Evolutionary conservation across 1,284 basidiomycete genomes (phyloP).

Genomic region (Apiotrichum montevideense): DNA sequence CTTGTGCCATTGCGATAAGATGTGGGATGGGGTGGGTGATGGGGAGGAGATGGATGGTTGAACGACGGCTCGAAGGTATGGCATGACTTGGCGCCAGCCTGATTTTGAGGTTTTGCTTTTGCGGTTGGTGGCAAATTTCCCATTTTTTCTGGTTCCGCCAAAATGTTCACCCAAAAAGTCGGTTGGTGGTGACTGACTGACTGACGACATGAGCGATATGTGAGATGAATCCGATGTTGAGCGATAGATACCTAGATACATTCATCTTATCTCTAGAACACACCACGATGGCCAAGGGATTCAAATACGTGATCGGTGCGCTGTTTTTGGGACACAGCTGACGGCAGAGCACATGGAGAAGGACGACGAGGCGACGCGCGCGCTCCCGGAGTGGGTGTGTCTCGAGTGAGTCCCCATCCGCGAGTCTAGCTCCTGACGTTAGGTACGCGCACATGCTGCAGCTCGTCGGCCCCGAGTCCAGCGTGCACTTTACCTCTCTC

Average conservation of each 20-base stretch:
- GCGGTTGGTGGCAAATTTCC: not conserved
- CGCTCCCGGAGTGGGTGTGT: slow-evolving; percentile 75
- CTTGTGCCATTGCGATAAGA: slow-evolving; percentile 45
- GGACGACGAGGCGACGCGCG: slow-evolving; percentile 65
- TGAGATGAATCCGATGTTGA: too few relatives aligned
- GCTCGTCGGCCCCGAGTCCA: slow-evolving; percentile 60
- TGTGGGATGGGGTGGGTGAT: not conserved
- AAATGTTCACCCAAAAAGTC: not conserved
- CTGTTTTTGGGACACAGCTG: not conserved
- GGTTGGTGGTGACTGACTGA: too few relatives aligned
- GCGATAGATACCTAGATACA: too few relatives aligned
- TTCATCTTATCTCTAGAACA: too few relatives aligned
- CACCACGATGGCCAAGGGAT: slow-evolving; percentile 16
- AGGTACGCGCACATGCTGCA: slow-evolving; percentile 64
- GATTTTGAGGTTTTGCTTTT: too few relatives aligned
- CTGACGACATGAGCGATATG: too few relatives aligned
- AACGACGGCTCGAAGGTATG: too few relatives aligned
- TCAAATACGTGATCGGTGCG: slow-evolving; percentile 44
- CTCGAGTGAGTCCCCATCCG: slow-evolving; percentile 62
- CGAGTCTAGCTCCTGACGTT: slow-evolving; percentile 19
- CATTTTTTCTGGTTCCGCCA: not conserved
- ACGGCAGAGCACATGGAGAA: slow-evolving; percentile 87
- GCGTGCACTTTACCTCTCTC: slow-evolving; percentile 77
- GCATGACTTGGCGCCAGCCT: too few relatives aligned
- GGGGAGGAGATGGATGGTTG: slow-evolving; percentile 1